These are phyloP conservation scores for Paecilomyces fulvus DNA, from an alignment of 2,329 filamentous ascomycete genomes.

Conservation along the genomic window DNA sequence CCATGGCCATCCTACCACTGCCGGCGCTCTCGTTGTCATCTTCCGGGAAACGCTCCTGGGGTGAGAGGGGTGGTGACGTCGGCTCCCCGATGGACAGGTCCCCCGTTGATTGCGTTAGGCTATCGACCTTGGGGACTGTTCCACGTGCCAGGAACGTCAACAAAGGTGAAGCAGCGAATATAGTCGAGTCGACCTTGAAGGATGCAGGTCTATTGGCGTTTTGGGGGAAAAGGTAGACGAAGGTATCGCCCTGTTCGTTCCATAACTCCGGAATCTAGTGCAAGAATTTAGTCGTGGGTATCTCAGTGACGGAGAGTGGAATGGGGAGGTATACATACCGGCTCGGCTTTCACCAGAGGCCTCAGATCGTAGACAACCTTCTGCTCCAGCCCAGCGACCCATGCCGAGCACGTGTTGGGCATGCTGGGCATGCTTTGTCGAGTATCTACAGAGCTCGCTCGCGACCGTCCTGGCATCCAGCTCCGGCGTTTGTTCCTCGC, in stretches of 20 bases:
- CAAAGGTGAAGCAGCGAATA: conserved; percentile 49
- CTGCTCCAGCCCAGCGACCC: conserved; percentile 51
- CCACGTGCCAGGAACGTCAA: conserved; percentile 50
- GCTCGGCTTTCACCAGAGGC: conserved; percentile 43
- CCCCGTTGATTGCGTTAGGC: conserved; percentile 20
- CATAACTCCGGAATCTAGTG: conserved; percentile 49
- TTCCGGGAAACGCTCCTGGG: conserved; percentile 23
- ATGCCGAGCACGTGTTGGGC: conserved; percentile 39
- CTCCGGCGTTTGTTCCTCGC: conserved; percentile 30
- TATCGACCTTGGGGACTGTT: conserved; percentile 37
- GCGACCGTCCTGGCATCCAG: conserved; percentile 36
- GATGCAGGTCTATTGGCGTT: conserved; percentile 49
- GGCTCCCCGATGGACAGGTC: conserved; percentile 22
- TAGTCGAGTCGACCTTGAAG: conserved; percentile 52
- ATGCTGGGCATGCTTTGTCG: conserved; percentile 15
- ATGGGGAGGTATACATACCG: conserved; percentile 28
- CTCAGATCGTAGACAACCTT: conserved; percentile 49
- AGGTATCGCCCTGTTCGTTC: conserved; percentile 55
- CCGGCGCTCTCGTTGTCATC: conserved; percentile 37
- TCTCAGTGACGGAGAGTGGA: conserved; percentile 2
- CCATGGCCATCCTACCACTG: conserved; percentile 39
- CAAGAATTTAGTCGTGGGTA: conserved; percentile 2
- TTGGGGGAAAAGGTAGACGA: conserved; percentile 54
- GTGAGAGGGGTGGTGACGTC: conserved; percentile 21
- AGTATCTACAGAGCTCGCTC: conserved; percentile 24